These are phyloP conservation scores for Gaeumannomyces sp. DNA, from an alignment of 2,329 filamentous ascomycete species.

Conservation along the genomic window DNA sequence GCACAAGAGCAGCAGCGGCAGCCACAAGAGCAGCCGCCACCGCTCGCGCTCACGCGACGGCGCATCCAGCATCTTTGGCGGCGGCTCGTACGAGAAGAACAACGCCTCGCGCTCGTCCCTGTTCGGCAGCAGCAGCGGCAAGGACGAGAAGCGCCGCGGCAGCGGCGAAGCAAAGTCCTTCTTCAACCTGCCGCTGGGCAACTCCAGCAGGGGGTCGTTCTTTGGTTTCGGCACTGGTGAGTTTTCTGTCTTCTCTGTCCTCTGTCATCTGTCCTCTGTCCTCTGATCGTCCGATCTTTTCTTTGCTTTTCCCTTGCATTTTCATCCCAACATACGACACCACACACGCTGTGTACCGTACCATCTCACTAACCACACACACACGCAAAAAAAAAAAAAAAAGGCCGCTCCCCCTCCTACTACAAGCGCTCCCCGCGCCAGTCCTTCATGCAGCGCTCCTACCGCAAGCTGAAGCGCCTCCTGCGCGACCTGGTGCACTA, in stretches of 20 bases:
- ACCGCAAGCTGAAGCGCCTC: slow-evolving; percentile 71
- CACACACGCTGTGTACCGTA: slow-evolving; percentile 12
- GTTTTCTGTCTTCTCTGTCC: slow-evolving; percentile 12
- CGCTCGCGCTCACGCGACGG: slow-evolving; percentile 26
- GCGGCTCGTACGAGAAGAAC: slow-evolving; percentile 14
- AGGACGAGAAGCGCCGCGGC: slow-evolving; percentile 34
- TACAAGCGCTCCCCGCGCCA: slow-evolving; percentile 78
- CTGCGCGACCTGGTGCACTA: slow-evolving; percentile 76
- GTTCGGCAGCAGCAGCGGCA: slow-evolving; percentile 20
- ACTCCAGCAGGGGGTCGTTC: slow-evolving; percentile 37
- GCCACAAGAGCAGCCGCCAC: slow-evolving; percentile 28
- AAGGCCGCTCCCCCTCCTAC: slow-evolving; percentile 43
- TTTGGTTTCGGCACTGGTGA: slow-evolving; percentile 34
- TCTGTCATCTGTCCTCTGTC: slow-evolving; percentile 4
- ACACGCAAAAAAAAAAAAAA: slow-evolving; percentile 26
- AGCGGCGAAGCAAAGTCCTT: slow-evolving; percentile 26
- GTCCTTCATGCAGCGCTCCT: slow-evolving; percentile 68
- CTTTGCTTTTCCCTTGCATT: neutral
- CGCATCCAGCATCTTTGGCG: slow-evolving; percentile 16
- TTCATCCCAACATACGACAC: neutral
- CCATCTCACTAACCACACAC: slow-evolving; percentile 12
- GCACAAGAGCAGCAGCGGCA: slow-evolving; percentile 17
- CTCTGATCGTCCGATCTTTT: neutral
- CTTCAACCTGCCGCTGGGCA: slow-evolving; percentile 35
- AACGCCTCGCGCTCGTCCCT: slow-evolving; percentile 25